A percentile compares a stretch with the other conserved stretches of the same genome.
phyloP scores from a whole-genome alignment of 805 yeast species.

The Saturnispora bothae region DNA sequence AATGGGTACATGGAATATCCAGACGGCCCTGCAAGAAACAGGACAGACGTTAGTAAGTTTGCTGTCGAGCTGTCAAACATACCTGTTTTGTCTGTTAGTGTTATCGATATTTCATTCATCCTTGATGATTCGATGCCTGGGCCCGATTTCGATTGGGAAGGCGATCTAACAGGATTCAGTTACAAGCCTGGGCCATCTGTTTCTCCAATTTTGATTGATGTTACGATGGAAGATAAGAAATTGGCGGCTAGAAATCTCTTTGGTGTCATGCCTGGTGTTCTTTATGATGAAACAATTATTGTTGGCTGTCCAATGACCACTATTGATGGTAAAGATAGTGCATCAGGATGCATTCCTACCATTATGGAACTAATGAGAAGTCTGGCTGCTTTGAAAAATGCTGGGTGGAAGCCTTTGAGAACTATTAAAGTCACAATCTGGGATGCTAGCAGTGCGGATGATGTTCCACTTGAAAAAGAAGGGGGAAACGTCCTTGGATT shows the following conservation, averaged over 20 bases:
- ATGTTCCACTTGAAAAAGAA: conserved; percentile 1
- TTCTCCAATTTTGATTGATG: conserved; percentile 29
- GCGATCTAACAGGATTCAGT: conserved; percentile 30
- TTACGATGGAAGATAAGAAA: conserved; percentile 32
- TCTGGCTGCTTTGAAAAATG: conserved; percentile 31
- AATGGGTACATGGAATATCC: conserved; percentile 54
- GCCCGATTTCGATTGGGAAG: conserved; percentile 27
- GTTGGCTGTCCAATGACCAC: conserved; percentile 49
- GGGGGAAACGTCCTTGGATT: conserved; percentile 39
- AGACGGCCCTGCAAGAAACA: conserved; percentile 55
- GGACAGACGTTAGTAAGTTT: conserved; percentile 50
- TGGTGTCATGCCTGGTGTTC: conserved; percentile 46
- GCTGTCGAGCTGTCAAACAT: conserved; percentile 40
- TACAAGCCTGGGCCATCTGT: conserved; percentile 40
- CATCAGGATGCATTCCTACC: conserved; percentile 39
- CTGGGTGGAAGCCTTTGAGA: conserved; percentile 37
- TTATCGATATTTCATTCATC: conserved; percentile 32
- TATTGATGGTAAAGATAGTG: conserved; percentile 41
- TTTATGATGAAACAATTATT: conserved; percentile 40
- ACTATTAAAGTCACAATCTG: conserved; percentile 31
- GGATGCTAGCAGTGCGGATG: conserved; percentile 30
- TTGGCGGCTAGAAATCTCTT: conserved; percentile 39
- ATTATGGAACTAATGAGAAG: conserved; percentile 45
- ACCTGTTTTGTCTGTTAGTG: conserved; percentile 44
- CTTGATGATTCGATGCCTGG: conserved; percentile 14